These are phyloP conservation scores for Purshia tridentata DNA, from an alignment of 306 rosid genomes.

Conservation along the genomic window DNA sequence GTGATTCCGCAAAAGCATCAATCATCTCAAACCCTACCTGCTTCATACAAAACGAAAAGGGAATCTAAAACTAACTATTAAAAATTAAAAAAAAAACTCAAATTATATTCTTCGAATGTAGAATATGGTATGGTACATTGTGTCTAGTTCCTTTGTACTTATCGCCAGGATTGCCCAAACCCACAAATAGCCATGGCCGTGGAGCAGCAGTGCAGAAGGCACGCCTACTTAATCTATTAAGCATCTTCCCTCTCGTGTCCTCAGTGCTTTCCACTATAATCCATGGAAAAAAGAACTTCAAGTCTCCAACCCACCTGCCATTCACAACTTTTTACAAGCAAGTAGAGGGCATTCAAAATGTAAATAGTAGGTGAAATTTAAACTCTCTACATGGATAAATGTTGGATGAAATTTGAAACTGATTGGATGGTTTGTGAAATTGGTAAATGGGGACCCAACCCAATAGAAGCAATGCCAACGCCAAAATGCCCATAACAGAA, in stretches of 20 bases:
- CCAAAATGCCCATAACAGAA: neutral
- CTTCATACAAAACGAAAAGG: constrained; percentile 11
- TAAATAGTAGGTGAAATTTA: too few relatives aligned
- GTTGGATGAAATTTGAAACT: neutral
- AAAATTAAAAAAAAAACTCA: neutral
- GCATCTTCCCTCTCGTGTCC: constrained; percentile 31
- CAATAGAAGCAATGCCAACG: neutral
- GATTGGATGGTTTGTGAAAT: neutral
- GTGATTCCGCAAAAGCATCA: constrained; percentile 73
- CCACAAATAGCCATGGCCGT: constrained; percentile 80
- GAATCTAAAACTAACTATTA: neutral
- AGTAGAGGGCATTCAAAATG: neutral
- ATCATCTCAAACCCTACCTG: constrained; percentile 91
- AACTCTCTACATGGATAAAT: neutral
- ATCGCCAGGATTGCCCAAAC: constrained; percentile 87
- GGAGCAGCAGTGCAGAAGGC: constrained; percentile 46
- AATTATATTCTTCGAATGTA: neutral
- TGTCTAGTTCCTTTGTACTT: constrained; percentile 83
- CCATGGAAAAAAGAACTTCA: neutral
- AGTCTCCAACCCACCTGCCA: neutral
- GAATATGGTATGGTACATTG: constrained; percentile 43
- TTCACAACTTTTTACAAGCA: neutral
- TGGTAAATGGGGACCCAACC: neutral
- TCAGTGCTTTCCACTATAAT: neutral
- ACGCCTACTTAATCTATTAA: constrained; percentile 43